Evolutionary conservation across 177 flowering plant species (phyloP), one percentile per base, ranked within the genome.

Genomic region (Vitis hybrid): DNA sequence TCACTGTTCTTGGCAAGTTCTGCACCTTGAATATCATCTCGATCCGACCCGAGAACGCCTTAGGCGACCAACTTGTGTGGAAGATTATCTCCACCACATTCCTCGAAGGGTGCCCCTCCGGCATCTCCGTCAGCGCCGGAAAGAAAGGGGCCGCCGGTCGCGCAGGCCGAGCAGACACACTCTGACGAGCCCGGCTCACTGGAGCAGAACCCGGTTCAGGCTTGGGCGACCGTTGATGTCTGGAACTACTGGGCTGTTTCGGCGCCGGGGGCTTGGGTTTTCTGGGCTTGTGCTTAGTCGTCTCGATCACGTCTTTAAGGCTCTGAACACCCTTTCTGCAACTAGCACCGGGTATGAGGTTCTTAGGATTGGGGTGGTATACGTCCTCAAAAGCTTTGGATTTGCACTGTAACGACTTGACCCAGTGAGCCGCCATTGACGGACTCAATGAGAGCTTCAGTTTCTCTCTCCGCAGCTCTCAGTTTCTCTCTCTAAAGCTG

Each of bases 71-170:
- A 65, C 99, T 87, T 3, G 98, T 83, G 61, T 85, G 90, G 82
- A 96, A 96, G 58, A 96, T 96, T 35, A 94, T 92, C 82, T 91
- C 98, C 14, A 96, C 97, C 51, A 96, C 97, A 53, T 94, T 96
- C 6, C 97, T 83, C 1, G 98, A 93, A 13, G 97, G 94, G 77
- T 93, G 93, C 2, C 93, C 95, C 54, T 79, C 85, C 3, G 88
- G 82, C 3, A 96, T 82, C 84, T 93, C 98, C 11, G 86, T 74
- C 41, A 93, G 79, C 1, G 91, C 76, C 41, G 97, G 92, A 15
- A 84, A 83, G 21, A 73, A 73, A 10, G 86, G 76, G 48, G 81
- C 87, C 4, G 75, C 46, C 2, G 76, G 20, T 0, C 68, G 73
- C 3, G 68, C 30, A 0, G 71, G 56, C 0, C 74, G 73, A 9